Conservation (phyloP, 2,329 filamentous ascomycete genomes). For the Colletotrichum aenigma region DNA sequence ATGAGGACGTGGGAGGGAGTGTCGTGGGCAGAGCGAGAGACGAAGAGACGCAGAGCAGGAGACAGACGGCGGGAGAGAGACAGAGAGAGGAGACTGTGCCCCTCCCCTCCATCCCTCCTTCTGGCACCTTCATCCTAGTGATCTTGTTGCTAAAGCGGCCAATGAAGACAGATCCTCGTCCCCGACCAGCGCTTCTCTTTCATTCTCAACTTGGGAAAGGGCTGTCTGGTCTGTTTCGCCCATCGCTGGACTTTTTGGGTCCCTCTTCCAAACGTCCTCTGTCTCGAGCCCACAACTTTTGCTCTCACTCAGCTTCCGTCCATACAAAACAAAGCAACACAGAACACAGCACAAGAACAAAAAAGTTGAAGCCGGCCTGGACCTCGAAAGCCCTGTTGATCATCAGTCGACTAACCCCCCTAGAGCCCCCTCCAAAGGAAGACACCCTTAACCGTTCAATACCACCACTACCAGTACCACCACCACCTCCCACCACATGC, state of each 20-base stretch:
- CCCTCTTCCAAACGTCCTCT: conserved; percentile 4
- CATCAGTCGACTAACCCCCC: conserved; percentile 12
- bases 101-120: conserved; percentile 17
- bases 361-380: conserved; percentile 13
- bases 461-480: conserved; percentile 11
- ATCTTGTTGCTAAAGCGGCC: background rate
- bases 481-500: conserved; percentile 10
- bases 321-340: conserved; percentile 1
- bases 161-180: conserved; percentile 14
- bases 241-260: conserved; percentile 14
- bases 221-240: conserved; percentile 15
- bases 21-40: background rate
- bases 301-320: conserved; percentile 2
- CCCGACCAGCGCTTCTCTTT: conserved; percentile 16
- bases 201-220: conserved; percentile 6
- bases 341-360: background rate
- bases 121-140: conserved; percentile 17
- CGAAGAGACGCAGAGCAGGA: background rate
- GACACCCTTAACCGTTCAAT: conserved; percentile 10
- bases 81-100: background rate
- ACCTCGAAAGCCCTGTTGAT: conserved; percentile 16
- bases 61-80: background rate
- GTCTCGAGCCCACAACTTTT: conserved; percentile 18
- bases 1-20: background rate
- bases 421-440: background rate